phyloP scores from a whole-genome alignment of 75 land plant species.

The Picea glauca region DNA sequence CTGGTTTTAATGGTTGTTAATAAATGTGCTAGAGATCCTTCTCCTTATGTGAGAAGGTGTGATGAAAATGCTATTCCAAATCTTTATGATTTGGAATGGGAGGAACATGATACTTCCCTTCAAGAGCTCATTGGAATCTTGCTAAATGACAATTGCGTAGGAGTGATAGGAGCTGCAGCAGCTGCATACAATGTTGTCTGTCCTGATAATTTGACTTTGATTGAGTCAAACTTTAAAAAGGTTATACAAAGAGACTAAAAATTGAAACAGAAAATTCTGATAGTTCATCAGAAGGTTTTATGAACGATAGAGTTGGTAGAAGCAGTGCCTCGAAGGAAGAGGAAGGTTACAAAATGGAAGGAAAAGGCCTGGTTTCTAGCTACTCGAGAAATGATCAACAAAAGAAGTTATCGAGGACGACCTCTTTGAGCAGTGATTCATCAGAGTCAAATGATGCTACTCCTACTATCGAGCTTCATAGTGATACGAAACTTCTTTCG shows the following conservation, averaged over 20 bases:
- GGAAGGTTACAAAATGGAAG: slow-evolving; percentile 6
- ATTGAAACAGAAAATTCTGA: slow-evolving; percentile 21
- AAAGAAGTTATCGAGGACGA: slow-evolving; percentile 24
- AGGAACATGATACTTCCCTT: slow-evolving; percentile 48
- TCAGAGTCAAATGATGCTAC: slow-evolving; percentile 14
- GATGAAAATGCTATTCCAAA: slow-evolving; percentile 94
- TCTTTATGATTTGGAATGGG: slow-evolving; percentile 66
- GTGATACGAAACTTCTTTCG: slow-evolving; percentile 67
- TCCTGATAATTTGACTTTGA: slow-evolving; percentile 57
- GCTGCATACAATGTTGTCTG: slow-evolving; percentile 76
- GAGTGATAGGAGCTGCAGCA: slow-evolving; percentile 93
- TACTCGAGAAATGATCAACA: slow-evolving; percentile 42
- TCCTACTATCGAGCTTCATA: slow-evolving; percentile 35
- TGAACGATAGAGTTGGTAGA: no score
- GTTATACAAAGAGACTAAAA: slow-evolving; percentile 8
- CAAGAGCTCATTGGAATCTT: slow-evolving; percentile 85
- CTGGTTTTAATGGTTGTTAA: slow-evolving; percentile 72
- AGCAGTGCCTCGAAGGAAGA: background rate
- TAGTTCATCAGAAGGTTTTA: background rate
- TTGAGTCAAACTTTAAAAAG: slow-evolving; percentile 58
- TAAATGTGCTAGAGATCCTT: slow-evolving; percentile 93
- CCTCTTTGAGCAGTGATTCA: slow-evolving; percentile 7
- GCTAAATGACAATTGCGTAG: slow-evolving; percentile 77
- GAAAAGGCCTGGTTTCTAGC: slow-evolving; percentile 27
- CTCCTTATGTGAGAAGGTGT: slow-evolving; percentile 93